Conservation (phyloP, 805 yeast genomes). For the Zygosaccharomyces rouxii region DNA sequence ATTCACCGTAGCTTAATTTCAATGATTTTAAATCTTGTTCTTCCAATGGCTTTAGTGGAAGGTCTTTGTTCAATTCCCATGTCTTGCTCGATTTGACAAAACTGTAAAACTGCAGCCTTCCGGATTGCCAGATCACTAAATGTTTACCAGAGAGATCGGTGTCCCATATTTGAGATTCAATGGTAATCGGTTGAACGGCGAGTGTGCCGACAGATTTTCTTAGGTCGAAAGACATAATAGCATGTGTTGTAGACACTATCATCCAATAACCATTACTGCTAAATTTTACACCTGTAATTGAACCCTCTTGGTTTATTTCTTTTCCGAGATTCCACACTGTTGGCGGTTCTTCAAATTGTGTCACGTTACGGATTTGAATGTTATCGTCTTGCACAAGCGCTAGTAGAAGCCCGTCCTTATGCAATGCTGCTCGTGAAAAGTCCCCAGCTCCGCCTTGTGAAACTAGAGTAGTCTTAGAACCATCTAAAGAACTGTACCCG, state of each 20-base stretch:
- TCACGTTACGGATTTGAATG: conserved; percentile 17
- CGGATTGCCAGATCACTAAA: background rate
- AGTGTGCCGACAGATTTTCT: conserved; percentile 25
- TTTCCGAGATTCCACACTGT: conserved; percentile 12
- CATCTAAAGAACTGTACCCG: conserved; percentile 12
- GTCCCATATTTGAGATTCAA: conserved; percentile 9
- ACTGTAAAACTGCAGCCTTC: conserved; percentile 4
- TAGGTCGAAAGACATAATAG: conserved; percentile 25
- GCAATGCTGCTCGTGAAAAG: conserved; percentile 20
- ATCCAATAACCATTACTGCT: conserved; percentile 34
- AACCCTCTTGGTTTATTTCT: conserved; percentile 13
- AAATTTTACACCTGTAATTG: conserved; percentile 19
- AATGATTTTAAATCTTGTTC: background rate
- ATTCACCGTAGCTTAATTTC: conserved; percentile 3
- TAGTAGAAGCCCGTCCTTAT: conserved; percentile 38
- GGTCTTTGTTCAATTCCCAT: conserved; percentile 7
- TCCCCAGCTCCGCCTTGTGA: conserved; percentile 3
- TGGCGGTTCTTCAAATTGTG: conserved; percentile 13
- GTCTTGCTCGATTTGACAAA: conserved; percentile 12
- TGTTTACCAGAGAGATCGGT: conserved; percentile 17
- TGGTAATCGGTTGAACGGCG: conserved; percentile 17
- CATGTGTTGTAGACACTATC: conserved; percentile 19
- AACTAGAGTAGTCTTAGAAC: conserved; percentile 5
- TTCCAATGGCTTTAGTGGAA: background rate
- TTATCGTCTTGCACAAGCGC: conserved; percentile 20